Base-by-base conservation (phyloP, 176 grass and related monocot genomes). In the Raddia guianensis region DNA sequence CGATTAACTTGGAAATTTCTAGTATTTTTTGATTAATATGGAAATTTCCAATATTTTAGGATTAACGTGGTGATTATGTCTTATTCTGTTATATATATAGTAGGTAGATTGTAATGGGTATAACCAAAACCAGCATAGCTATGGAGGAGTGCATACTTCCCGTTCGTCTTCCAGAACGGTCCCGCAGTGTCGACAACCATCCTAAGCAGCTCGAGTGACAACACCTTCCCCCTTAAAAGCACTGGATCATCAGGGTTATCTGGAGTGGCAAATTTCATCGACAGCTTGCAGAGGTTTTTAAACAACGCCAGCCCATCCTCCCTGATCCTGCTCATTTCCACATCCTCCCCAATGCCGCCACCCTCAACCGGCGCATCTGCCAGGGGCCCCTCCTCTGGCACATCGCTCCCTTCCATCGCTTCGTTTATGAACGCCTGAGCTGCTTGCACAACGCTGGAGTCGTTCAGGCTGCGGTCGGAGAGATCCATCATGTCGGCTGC, bases 401-500 rank as follows among this genome's bases (percentile, higher is more conserved):
- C 75, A 13, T 90, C 84, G 2, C 84, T 88, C 47, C 92, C 92
- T 34, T 95, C 90, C 96, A 98, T 98, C 0, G 84, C 90, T 67
- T 98, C 92, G 35, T 98, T 95, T 18, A 98, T 93, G 63, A 98
- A 98, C n/a, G 70, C 62, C 73, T 98, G 96, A 0, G 96, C 92
- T 7, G 87, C 76, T 63, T 95, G 92, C 14, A 92, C 92, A 9
- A 98, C 77, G 79, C 86, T 95, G 34, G 96, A 94, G 78, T 98
- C 96, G 18, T 98, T 98, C 68, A 98, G 82, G 88, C 91, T 98
- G 62, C 87, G 91, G 79, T 98, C 96, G 7, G 88, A 98, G 73
- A 98, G 87, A 85, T 95, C 96, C 92, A 98, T 89, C 96, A 98
- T 98, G 82, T 98, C 86, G 0, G 89, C 91, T 1, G 91, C 93